Base-by-base conservation (phyloP, 2,329 filamentous ascomycete species). In the Monilinia vaccinii-corymbosi region DNA sequence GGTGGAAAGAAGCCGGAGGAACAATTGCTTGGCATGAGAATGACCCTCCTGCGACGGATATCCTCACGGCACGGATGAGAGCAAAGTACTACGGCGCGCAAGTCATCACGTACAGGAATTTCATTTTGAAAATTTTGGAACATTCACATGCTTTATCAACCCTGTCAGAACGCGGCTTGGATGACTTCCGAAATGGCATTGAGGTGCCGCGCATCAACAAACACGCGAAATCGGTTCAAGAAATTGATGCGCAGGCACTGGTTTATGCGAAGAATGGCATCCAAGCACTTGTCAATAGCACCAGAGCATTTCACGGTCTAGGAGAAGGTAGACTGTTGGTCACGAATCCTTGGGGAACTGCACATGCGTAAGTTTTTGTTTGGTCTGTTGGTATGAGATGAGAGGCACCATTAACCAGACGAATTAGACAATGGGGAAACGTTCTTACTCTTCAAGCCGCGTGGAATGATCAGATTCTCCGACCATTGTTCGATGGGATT, bases 281-380 rank as follows among this genome's bases (percentile, higher is more conserved):
- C 61, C 77, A 84, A 47, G 89, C 91, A 8, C 83, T 96, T 1
- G 84, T 96, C 57, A 80, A 88, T 70, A 97, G 93, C 72, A 97
- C 93, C 0, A 81, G 84, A 58, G 90, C 91, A 0, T 96, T 97
- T 71, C 83, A 88, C 71, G 79, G 79, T 14, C 79, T 87, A 64
- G 66, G 68, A 25, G 58, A 89, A 31, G 77, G 82, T 18, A 74
- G 91, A 34, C 83, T 89, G 10, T 87, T 97, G 56, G 86, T 97
- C 59, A 97, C 93, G n/a, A 97, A 97, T 68, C 86, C 96, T 28
- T 96, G 96, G 74, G 92, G 93, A 56, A 97, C 93, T 21, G 88
- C 91, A 63, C 93, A 97, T 79, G 92, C 93, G 89, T 96, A 88
- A 83, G 90, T 84, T 56, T 14, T 40, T 2, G 42, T 34, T 23